These are phyloP conservation scores for Dactylonectria estremocensis DNA, from an alignment of 2,329 filamentous ascomycete genomes.

Conservation along the genomic window DNA sequence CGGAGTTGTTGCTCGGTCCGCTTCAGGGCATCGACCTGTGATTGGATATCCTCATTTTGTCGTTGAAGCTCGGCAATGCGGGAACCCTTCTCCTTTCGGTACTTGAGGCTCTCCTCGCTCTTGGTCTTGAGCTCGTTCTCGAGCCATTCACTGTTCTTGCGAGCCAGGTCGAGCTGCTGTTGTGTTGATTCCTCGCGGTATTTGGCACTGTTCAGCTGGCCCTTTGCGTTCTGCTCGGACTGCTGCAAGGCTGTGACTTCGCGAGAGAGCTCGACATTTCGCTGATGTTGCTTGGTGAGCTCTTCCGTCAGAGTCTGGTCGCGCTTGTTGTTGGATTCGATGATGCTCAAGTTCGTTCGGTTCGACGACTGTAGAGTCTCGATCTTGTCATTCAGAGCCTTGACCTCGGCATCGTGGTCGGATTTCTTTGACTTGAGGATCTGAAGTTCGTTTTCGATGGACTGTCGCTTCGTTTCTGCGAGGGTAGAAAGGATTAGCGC, in stretches of 20 bases:
- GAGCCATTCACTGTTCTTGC: constrained; percentile 93
- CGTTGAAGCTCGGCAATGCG: constrained; percentile 91
- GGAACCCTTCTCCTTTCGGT: constrained; percentile 93
- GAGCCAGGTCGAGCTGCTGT: constrained; percentile 90
- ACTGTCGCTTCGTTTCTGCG: constrained; percentile 81
- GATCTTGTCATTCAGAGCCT: constrained; percentile 86
- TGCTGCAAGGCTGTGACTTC: constrained; percentile 88
- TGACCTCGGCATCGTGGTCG: constrained; percentile 81
- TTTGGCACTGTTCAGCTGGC: constrained; percentile 83
- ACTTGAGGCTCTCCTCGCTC: constrained; percentile 87
- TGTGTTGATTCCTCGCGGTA: constrained; percentile 92
- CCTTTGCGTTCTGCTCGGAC: constrained; percentile 85
- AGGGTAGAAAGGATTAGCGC: constrained; percentile 30
- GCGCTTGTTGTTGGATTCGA: constrained; percentile 90
- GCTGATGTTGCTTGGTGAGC: constrained; percentile 89
- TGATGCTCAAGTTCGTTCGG: constrained; percentile 88
- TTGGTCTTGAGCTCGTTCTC: constrained; percentile 94
- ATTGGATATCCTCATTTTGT: constrained; percentile 86
- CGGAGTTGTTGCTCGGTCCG: constrained; percentile 86
- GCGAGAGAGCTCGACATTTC: constrained; percentile 86
- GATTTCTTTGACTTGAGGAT: constrained; percentile 81
- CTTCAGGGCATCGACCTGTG: constrained; percentile 82
- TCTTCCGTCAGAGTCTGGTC: constrained; percentile 91
- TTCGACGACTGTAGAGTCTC: constrained; percentile 91
- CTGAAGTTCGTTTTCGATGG: constrained; percentile 87